A percentile compares a stretch with the other conserved stretches of the same genome.
Evolutionary conservation across 768 basidiomycete species (phyloP).

Genomic region (Tephrocybe sp.): DNA sequence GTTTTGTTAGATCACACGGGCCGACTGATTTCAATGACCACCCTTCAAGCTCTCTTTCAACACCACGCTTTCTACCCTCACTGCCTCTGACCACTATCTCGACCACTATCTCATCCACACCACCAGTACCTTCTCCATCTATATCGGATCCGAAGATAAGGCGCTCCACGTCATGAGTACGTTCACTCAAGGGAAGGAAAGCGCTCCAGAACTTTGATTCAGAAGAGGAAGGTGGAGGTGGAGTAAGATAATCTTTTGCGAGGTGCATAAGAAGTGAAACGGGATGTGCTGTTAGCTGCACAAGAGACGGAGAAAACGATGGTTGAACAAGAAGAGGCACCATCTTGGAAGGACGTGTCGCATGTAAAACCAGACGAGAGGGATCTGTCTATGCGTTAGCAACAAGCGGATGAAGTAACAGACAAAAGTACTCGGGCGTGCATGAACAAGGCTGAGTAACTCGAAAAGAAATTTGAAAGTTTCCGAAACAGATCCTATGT

Average conservation of each 20-base stretch:
- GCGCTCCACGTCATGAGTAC: constrained; percentile 53
- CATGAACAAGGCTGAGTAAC: constrained; percentile 40
- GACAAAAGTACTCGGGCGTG: constrained; percentile 43
- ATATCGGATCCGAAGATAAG: constrained; percentile 52
- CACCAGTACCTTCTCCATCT: constrained; percentile 46
- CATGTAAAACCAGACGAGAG: constrained; percentile 62
- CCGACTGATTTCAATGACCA: constrained; percentile 39
- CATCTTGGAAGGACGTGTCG: constrained; percentile 44
- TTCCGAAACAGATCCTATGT: constrained; percentile 51
- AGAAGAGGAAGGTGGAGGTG: constrained; percentile 61
- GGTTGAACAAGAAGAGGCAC: constrained; percentile 57
- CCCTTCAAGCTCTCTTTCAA: constrained; percentile 63
- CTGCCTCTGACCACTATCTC: constrained; percentile 55
- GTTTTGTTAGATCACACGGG: constrained; percentile 45
- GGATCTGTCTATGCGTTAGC: constrained; percentile 30
- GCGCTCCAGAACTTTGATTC: constrained; percentile 79
- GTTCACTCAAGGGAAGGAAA: constrained; percentile 67
- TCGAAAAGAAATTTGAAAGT: constrained; percentile 50
- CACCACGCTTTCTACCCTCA: constrained; percentile 46
- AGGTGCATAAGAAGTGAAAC: constrained; percentile 67
- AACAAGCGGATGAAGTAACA: constrained; percentile 1
- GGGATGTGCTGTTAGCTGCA: constrained; percentile 68
- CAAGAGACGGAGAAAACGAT: constrained; percentile 60
- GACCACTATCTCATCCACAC: constrained; percentile 50
- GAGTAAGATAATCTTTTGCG: constrained; percentile 65